A percentile compares a stretch with the other conserved stretches of the same genome.
These are phyloP conservation scores for Vicia faba DNA, from an alignment of 306 rosid species.

Conservation along the genomic window DNA sequence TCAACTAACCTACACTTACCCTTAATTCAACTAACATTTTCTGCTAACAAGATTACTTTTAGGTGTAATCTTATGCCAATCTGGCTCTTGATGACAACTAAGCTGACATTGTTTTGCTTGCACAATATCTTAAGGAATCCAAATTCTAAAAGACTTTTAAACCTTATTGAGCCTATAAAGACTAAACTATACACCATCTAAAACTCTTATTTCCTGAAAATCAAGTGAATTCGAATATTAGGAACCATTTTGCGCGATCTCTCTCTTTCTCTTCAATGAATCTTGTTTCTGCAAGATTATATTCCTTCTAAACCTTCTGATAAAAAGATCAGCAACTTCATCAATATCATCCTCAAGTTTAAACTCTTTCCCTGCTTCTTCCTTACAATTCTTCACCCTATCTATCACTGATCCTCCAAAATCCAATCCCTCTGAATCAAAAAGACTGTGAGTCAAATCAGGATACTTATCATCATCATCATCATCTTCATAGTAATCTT, in stretches of 20 bases:
- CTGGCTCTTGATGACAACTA: too few relatives aligned
- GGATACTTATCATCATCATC: slow-evolving; percentile 60
- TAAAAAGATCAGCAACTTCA: slow-evolving; percentile 76
- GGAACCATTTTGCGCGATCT: slow-evolving; percentile 50
- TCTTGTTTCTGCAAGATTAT: slow-evolving; percentile 78
- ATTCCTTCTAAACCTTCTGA: slow-evolving; percentile 62
- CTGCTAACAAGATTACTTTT: too few relatives aligned
- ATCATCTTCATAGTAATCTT: background rate
- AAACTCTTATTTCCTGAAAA: too few relatives aligned
- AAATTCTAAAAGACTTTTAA: too few relatives aligned
- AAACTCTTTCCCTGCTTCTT: slow-evolving; percentile 70
- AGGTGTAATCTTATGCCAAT: too few relatives aligned
- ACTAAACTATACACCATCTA: too few relatives aligned
- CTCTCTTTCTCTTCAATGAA: slow-evolving; percentile 67
- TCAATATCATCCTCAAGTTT: slow-evolving; percentile 85
- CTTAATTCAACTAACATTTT: too few relatives aligned
- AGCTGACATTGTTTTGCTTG: too few relatives aligned
- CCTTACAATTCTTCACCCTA: slow-evolving; percentile 68
- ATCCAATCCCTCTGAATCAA: slow-evolving; percentile 58
- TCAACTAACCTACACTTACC: too few relatives aligned
- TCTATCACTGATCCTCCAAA: slow-evolving; percentile 74
- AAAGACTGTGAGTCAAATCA: slow-evolving; percentile 70
- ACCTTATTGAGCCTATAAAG: too few relatives aligned
- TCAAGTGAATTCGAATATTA: slow-evolving; percentile 20
- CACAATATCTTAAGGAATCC: too few relatives aligned